Evolutionary conservation across 2,329 filamentous ascomycete genomes (phyloP), one percentile per base, ranked within the genome.

Genomic region (Dothideomycetes sp.): DNA sequence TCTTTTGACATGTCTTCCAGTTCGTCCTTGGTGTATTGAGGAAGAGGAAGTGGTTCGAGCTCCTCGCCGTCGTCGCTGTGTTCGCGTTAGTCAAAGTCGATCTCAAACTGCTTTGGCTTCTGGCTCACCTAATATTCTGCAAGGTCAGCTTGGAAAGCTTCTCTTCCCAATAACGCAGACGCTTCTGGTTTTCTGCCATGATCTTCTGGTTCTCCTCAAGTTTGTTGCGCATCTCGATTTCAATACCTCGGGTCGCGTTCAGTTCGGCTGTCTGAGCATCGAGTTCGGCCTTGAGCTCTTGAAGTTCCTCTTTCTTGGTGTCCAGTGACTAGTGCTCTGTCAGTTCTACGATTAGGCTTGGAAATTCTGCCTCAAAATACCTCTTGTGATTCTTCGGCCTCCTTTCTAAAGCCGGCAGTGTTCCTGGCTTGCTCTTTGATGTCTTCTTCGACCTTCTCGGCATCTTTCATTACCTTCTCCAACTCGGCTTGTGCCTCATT

Each of bases 221-320:
- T 65, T 94, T 94, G 64, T 96, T 96, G 48, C 84, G 83, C 87
- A 96, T 95, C 63, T 98, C 91, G 46, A 98, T 95, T 61, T 98
- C 91, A 3, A 82, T 70, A 0, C 86, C 88, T 8, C 89, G 78
- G 0, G 83, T 94, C 55, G 86, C 82, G 56, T 96, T 95, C 43
- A 96, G 72, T 58, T 93, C 86, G 0, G 80, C 67, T 2, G 78
- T 82, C 69, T 88, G 94, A 52, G 84, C 80, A 50, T 98, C 89
- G 9, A 96, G 72, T 53, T 94, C 84, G 4, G 75, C 68, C 65
- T 96, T 98, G 42, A 96, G 63, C 8, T 75, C 69, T 33, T 79
- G 73, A 3, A 98, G 73, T 57, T 91, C 84, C 50, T 82, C 76
- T 62, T 86, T 93, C 66, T 85, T 94, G 22, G 74, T 69, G 17